These are phyloP conservation scores for Populus davidiana DNA, from an alignment of 345 rosid genomes.

Conservation along the genomic window DNA sequence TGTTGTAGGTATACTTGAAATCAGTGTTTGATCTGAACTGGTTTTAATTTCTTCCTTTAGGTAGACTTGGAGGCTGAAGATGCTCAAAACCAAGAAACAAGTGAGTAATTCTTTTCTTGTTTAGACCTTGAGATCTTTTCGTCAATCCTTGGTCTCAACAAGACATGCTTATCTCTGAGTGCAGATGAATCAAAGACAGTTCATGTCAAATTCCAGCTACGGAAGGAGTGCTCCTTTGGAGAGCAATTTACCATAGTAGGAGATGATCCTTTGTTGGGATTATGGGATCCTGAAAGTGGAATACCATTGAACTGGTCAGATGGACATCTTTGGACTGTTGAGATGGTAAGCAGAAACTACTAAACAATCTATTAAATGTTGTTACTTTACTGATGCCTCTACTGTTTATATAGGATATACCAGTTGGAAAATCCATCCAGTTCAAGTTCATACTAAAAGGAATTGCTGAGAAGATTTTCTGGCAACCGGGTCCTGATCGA, in stretches of 20 bases:
- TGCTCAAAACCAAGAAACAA: slow-evolving; percentile 12
- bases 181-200: slow-evolving; percentile 44
- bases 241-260: slow-evolving; percentile 73
- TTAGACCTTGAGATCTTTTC: neutral
- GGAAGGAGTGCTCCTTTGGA: slow-evolving; percentile 73
- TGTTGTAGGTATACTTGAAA: neutral
- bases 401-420: slow-evolving; percentile 48
- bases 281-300: slow-evolving; percentile 67
- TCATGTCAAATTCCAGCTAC: slow-evolving; percentile 62
- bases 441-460: slow-evolving; percentile 70
- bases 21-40: neutral
- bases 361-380: neutral
- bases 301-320: slow-evolving; percentile 79
- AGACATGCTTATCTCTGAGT: slow-evolving; percentile 2
- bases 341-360: slow-evolving; percentile 43
- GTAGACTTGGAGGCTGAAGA: slow-evolving; percentile 28
- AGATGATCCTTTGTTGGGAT: slow-evolving; percentile 63
- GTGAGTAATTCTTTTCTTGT: slow-evolving; percentile 23
- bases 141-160: neutral
- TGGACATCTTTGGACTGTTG: slow-evolving; percentile 71
- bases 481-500: slow-evolving; percentile 87
- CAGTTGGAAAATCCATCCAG: slow-evolving; percentile 49
- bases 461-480: slow-evolving; percentile 36
- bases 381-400: neutral
- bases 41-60: slow-evolving; percentile 21